Evolutionary conservation across 1,139 yeast genomes (phyloP).

Genomic region (Candida gigantensis): DNA sequence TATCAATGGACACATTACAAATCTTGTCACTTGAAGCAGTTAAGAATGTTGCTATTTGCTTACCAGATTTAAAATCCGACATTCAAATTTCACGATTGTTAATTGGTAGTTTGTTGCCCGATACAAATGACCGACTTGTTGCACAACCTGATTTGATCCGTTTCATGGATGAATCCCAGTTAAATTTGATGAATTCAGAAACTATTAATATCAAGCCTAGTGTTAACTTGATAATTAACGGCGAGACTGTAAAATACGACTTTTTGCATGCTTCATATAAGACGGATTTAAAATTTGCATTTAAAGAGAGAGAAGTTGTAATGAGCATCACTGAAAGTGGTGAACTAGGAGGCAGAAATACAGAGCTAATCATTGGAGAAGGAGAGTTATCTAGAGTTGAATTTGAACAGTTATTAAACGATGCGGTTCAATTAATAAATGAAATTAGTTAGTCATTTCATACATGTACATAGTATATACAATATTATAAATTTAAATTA

Average conservation of each 20-base stretch:
- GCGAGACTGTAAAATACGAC: constrained; percentile 38
- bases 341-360: constrained; percentile 50
- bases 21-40: constrained; percentile 53
- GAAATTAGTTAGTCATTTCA: constrained; percentile 10
- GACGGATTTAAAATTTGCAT: constrained; percentile 46
- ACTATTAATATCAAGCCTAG: constrained; percentile 37
- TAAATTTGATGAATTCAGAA: constrained; percentile 42
- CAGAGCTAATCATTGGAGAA: constrained; percentile 38
- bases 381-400: constrained; percentile 32
- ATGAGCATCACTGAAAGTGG: constrained; percentile 59
- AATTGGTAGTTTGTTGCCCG: constrained; percentile 32
- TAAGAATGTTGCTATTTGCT: constrained; percentile 38
- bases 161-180: constrained; percentile 38
- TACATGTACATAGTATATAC: not conserved
- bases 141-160: constrained; percentile 49
- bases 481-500: not conserved
- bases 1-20: constrained; percentile 42
- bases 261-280: constrained; percentile 45
- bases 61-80: constrained; percentile 45
- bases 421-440: constrained; percentile 25
- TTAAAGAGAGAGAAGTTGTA: constrained; percentile 37
- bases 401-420: constrained; percentile 31
- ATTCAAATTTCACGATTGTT: constrained; percentile 46
- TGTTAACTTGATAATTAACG: constrained; percentile 39
- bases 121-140: constrained; percentile 20